These are phyloP conservation scores for Sugiyamaella valdiviana DNA, from an alignment of 805 yeast genomes.

Conservation along the genomic window DNA sequence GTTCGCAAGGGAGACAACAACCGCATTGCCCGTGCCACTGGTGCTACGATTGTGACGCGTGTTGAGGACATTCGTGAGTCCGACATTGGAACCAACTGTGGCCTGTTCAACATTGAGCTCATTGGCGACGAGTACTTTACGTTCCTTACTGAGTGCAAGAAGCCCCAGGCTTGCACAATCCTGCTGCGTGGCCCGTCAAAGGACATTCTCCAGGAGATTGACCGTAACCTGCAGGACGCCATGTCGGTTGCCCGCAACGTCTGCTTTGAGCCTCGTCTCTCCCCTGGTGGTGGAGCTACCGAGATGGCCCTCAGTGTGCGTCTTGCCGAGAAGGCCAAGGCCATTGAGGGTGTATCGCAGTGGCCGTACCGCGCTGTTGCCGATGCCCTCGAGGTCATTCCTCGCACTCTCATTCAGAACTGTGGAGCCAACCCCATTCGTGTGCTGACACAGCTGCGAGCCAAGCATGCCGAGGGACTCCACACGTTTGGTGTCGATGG, in stretches of 20 bases:
- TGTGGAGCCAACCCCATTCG: constrained; percentile 97
- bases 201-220: constrained; percentile 93
- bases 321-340: constrained; percentile 83
- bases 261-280: constrained; percentile 83
- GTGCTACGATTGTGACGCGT: constrained; percentile 94
- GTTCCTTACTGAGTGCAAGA: constrained; percentile 67
- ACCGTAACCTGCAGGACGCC: constrained; percentile 95
- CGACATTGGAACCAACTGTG: constrained; percentile 86
- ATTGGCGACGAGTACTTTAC: constrained; percentile 98
- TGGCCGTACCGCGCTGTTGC: constrained; percentile 99
- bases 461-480: constrained; percentile 89
- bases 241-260: constrained; percentile 97
- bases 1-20: constrained; percentile 93
- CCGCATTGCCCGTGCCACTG: constrained; percentile 94
- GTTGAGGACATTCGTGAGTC: constrained; percentile 88
- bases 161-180: constrained; percentile 92
- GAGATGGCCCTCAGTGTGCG: constrained; percentile 96
- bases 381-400: constrained; percentile 97
- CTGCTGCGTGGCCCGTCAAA: constrained; percentile 93
- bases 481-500: constrained; percentile 91
- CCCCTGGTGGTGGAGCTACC: constrained; percentile 99
- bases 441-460: constrained; percentile 82
- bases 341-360: constrained; percentile 89
- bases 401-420: constrained; percentile 94
- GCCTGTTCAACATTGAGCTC: constrained; percentile 83